Base-by-base conservation (phyloP, 1,284 basidiomycete species). In the Ustilago crameri region DNA sequence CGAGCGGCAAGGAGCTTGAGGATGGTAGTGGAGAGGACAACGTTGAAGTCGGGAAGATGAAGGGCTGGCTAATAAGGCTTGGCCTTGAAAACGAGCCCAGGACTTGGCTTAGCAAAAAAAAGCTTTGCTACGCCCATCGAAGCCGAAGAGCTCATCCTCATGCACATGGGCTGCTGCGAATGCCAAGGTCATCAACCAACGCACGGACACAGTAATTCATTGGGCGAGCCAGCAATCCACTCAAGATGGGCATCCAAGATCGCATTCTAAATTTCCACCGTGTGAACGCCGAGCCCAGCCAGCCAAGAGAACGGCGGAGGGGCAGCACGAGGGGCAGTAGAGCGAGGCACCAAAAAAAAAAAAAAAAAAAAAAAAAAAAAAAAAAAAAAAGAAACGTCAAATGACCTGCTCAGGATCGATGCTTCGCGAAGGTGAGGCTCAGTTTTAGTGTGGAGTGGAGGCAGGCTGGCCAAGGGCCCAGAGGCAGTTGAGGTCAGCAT, bases 211-310 rank as follows among this genome's bases (percentile, higher is more conserved):
- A 37, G 35, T 37, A n/a, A 5, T 17, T 37, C 5, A 37, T 14
- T 5, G 35, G n/a, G 5, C 14, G 35, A 37, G 35, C 35, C n/a
- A 37, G 35, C 35, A 17, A n/a, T 9, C n/a, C 14, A 37, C 46
- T 34, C 32, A 45, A 24, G 51, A 53, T 53, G 51, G 34, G 43
- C 41, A 38, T 42, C 51, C 23, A 40, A 46, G 51, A 54, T 54
- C 51, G 51, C 23, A 34, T 37, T 30, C 7, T 30, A 5, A 30
- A 30, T 17, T 37, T 15, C 9, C 12, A 9, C n/a, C 35, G 35
- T 37, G 35, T 17, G 35, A 37, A 37, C 35, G 35, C 35, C 35
- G 35, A 37, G 35, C 15, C 5, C 35, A 17, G 8, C 15, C 9
- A 9, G 35, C 8, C 7, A 40, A 26, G 17, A 8, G 4, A 12